These are phyloP conservation scores for Globisporangium okanoganense DNA, from an alignment of 352 stramenopile genomes.

Conservation along the genomic window DNA sequence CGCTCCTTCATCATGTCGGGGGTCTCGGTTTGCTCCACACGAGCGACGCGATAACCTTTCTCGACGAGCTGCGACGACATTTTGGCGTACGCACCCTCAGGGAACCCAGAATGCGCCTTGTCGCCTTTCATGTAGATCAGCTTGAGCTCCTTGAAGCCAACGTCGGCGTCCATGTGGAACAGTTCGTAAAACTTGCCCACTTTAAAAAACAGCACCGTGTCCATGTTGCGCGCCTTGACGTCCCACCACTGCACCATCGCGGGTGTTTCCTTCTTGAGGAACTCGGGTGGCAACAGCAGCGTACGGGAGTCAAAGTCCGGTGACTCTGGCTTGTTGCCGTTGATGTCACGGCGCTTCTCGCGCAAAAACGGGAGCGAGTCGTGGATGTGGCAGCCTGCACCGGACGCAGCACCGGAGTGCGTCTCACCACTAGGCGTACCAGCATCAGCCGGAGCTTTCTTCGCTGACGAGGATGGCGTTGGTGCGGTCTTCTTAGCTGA, in stretches of 20 bases:
- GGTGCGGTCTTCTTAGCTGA: slow-evolving; percentile 21
- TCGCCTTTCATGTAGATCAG: slow-evolving; percentile 99
- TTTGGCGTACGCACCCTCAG: slow-evolving; percentile 97
- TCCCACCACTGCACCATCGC: slow-evolving; percentile 99
- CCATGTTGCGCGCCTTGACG: slow-evolving; percentile 96
- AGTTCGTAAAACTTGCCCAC: slow-evolving; percentile 97
- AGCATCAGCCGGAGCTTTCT: slow-evolving; percentile 21
- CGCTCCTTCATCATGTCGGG: slow-evolving; percentile 95
- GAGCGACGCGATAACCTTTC: slow-evolving; percentile 96
- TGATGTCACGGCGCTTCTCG: slow-evolving; percentile 83
- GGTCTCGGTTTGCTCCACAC: slow-evolving; percentile 99
- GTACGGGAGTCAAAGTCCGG: slow-evolving; percentile 93
- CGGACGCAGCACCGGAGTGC: slow-evolving; percentile 35
- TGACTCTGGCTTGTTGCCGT: slow-evolving; percentile 75
- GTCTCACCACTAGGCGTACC: slow-evolving; percentile 5
- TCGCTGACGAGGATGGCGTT: slow-evolving; percentile 10
- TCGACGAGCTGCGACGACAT: slow-evolving; percentile 94
- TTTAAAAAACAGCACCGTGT: slow-evolving; percentile 99
- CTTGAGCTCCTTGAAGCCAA: slow-evolving; percentile 94
- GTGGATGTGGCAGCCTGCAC: slow-evolving; percentile 80
- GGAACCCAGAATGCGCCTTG: slow-evolving; percentile 97
- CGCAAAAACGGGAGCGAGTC: slow-evolving; percentile 92
- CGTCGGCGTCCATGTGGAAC: slow-evolving; percentile 98
- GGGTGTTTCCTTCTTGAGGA: slow-evolving; percentile 90
- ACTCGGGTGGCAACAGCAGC: slow-evolving; percentile 85